Evolutionary conservation across 768 basidiomycete species (phyloP).

Genomic region (Hortiboletus campestris): DNA sequence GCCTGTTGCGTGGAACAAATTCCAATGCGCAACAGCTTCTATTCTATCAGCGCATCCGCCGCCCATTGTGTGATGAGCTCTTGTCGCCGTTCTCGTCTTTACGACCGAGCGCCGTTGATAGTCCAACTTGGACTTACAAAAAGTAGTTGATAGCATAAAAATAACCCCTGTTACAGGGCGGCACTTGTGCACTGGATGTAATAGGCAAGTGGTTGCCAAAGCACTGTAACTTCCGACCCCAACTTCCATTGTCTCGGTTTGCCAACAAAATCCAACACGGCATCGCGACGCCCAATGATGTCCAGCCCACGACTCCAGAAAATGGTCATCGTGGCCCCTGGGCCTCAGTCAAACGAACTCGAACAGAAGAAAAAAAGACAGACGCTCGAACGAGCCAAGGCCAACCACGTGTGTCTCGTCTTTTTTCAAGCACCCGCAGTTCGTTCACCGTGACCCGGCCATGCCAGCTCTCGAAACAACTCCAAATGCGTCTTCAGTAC

Average conservation of each 20-base stretch:
- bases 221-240: too few species aligned
- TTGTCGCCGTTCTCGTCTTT: not conserved
- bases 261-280: not conserved
- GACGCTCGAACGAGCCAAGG: slow-evolving; percentile 55
- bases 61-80: too few species aligned
- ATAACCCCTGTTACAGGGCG: not conserved
- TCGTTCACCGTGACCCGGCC: not conserved
- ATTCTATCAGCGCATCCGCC: too few species aligned
- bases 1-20: too few species aligned
- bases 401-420: slow-evolving; percentile 48
- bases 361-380: slow-evolving; percentile 45
- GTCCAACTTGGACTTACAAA: not conserved
- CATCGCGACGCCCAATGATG: not conserved
- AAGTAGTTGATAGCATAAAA: not conserved
- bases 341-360: slow-evolving; percentile 24
- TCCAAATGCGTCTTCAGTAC: slow-evolving; percentile 73
- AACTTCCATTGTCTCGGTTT: not conserved
- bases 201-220: too few species aligned
- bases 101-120: not conserved
- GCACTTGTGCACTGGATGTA: too few species aligned
- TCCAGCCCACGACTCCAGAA: slow-evolving; percentile 12
- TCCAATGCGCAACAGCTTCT: too few species aligned
- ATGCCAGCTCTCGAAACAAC: slow-evolving; percentile 62
- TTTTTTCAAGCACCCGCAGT: not conserved
- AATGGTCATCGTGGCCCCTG: slow-evolving; percentile 21